Evolutionary conservation across 805 yeast species (phyloP), one percentile per base, ranked within the genome.

Genomic region (Metschnikowia bowlesiae): DNA sequence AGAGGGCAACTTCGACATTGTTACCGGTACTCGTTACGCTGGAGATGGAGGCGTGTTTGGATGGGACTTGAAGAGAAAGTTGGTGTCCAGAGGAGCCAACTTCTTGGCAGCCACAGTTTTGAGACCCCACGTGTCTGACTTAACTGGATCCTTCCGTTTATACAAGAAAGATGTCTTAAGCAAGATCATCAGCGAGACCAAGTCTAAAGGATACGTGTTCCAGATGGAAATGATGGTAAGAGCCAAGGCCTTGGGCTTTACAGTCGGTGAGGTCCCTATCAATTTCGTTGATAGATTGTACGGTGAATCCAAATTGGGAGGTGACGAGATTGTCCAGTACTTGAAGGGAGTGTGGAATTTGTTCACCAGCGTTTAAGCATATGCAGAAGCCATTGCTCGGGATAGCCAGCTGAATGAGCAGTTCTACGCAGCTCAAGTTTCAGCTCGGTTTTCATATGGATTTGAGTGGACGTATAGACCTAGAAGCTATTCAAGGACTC

Each of bases 151-250:
- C 26, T 85, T 80, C 76, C 79, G 90, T 64, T 76, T 85, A 57
- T 85, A 86, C 74, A 84, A 84, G 66, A 85, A 84, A 66, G 80
- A 76, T 4, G 90, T 78, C 2, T 75, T 85, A 65, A 79, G 81
- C 54, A 79, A 82, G 62, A 78, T 86, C 55, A 86, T 85, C 55
- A 79, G 73, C 44, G 85, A 76, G 51, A 85, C 91, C 44, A 76
- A 79, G 62, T 81, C 87, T 35, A 85, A 86, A 70, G 92, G 92
- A 46, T 85, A 86, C 60, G 92, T 86, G 39, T 85, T 85, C 80
- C 92, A 85, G 71, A 85, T 85, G 92, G 92, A 85, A 69, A 85
- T 85, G 90, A 84, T 85, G 81, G 92, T 85, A 26, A 80, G 92
- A 58, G 92, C 92, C 38, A 78, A 87, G 63, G 74, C 84, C n/a